Conservation (phyloP, 2,329 filamentous ascomycete genomes). For the Paramyrothecium sp. region DNA sequence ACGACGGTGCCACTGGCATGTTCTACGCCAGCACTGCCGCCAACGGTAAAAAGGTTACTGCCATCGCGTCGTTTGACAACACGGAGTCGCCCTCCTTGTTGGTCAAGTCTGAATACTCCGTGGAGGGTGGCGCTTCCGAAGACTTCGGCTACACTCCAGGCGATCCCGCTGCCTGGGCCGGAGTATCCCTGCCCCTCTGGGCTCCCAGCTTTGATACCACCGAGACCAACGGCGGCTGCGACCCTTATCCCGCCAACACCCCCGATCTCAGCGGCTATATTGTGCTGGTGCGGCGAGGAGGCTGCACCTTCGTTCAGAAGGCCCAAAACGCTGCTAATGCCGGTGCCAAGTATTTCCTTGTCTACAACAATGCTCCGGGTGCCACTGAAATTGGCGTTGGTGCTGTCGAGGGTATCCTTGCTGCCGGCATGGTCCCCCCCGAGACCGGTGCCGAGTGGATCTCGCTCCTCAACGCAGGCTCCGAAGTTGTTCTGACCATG, state of each 20-base stretch:
- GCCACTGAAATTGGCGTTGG: conserved; percentile 31
- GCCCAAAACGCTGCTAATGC: conserved; percentile 48
- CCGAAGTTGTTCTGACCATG: conserved; percentile 43
- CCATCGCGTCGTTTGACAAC: conserved; percentile 52
- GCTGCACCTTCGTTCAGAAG: conserved; percentile 55
- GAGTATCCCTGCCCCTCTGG: conserved; percentile 48
- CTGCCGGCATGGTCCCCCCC: conserved; percentile 39
- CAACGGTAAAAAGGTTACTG: conserved; percentile 43
- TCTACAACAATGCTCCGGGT: conserved; percentile 54
- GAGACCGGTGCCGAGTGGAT: conserved; percentile 44
- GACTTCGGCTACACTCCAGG: conserved; percentile 44
- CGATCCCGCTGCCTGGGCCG: conserved; percentile 38
- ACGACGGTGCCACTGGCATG: conserved; percentile 42
- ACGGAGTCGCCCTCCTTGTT: conserved; percentile 38
- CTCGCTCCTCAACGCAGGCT: conserved; percentile 37
- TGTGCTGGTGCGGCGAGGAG: conserved; percentile 59
- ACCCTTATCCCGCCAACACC: conserved; percentile 47
- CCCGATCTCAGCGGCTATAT: conserved; percentile 57
- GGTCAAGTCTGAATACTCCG: conserved; percentile 37
- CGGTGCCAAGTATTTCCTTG: conserved; percentile 59
- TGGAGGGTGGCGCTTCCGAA: conserved; percentile 29
- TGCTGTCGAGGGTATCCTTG: conserved; percentile 28
- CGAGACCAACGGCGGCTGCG: conserved; percentile 49
- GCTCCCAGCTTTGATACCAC: conserved; percentile 47
- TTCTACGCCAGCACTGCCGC: conserved; percentile 50